These are phyloP conservation scores for Aureobasidium sp. DNA, from an alignment of 2,329 filamentous ascomycete genomes.

Conservation along the genomic window DNA sequence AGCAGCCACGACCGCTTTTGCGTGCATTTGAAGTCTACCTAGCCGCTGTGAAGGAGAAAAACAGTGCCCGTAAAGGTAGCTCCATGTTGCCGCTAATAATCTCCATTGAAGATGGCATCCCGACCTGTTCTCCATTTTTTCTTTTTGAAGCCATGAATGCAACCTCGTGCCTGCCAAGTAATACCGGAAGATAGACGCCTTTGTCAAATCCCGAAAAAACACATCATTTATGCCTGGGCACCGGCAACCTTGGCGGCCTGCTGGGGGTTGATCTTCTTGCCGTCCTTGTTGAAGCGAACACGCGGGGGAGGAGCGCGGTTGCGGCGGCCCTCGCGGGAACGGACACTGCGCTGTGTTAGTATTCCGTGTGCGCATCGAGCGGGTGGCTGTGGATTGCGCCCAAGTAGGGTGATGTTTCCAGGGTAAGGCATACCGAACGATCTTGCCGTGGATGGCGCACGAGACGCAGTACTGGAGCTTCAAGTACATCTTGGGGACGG, in stretches of 20 bases:
- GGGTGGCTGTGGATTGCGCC: not conserved
- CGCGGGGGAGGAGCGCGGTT: constrained; percentile 97
- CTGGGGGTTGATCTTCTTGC: constrained; percentile 97
- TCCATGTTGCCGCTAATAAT: constrained; percentile 11
- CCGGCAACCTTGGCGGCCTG: constrained; percentile 60
- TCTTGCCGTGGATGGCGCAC: constrained; percentile 99
- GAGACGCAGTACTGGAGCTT: constrained; percentile 99
- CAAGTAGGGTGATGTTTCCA: not conserved
- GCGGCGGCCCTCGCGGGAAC: constrained; percentile 91
- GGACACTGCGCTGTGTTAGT: constrained; percentile 60
- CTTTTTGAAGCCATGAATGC: constrained; percentile 16
- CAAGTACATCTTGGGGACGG: constrained; percentile 99
- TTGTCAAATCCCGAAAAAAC: constrained; percentile 17
- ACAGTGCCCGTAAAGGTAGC: constrained; percentile 17
- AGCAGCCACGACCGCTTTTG: constrained; percentile 14
- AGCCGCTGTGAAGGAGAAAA: constrained; percentile 16
- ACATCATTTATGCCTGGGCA: constrained; percentile 24
- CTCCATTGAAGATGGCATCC: constrained; percentile 12
- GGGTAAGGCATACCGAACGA: constrained; percentile 82
- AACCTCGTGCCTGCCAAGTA: constrained; percentile 15
- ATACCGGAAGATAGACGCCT: constrained; percentile 19
- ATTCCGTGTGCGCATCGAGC: constrained; percentile 10
- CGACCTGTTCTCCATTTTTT: constrained; percentile 12
- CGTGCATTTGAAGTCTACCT: constrained; percentile 16
- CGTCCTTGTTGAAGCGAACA: constrained; percentile 99